Evolutionary conservation across 1,139 yeast species (phyloP), one percentile per base, ranked within the genome.

Genomic region (Suhomyces ambrosiae): DNA sequence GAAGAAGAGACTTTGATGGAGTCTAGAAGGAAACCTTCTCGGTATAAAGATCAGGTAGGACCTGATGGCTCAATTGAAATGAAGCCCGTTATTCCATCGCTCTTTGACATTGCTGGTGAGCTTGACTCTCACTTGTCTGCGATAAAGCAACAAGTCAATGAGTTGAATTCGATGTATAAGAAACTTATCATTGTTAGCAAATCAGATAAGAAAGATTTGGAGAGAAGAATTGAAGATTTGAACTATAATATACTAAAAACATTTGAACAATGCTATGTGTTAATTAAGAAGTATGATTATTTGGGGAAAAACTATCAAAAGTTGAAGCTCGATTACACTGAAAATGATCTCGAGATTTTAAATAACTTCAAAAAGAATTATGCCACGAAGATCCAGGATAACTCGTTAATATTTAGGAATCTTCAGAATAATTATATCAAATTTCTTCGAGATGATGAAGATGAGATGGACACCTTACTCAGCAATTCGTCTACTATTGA

Each of bases 351-450:
- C 27, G 68, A 75, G 33, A 82, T 92, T 71, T 69, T 89, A 41
- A 82, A 79, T 35, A 92, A 90, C 60, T 79, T 87, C 65, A 86
- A 87, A 60, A 85, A 87, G 52, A 82, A 81, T 32, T 80, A 90
- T 60, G 98, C 98, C 3, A 70, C 83, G 27, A 82, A 83, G 56
- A 83, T 94, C 27, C 97, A 92, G 58, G 82, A 80, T 32, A 68
- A 78, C 33, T 83, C 95, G 29, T 76, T 90, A 18, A 73, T 74
- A 35, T 92, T 90, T 62, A 69, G 98, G 38, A 86, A 87, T 53
- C 68, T 90, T 53, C 99, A 92, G 59, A 87, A 90, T 51, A 82
- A 85, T 50, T 94, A 92, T 55, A 80, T 94, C 54, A 85, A 86
- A 52, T 80, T 82, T 50, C 62, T 85, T 40, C 74, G 81, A 46